These are phyloP conservation scores for Papiliotrema terrestris DNA, from an alignment of 1,284 basidiomycete species.

Conservation along the genomic window DNA sequence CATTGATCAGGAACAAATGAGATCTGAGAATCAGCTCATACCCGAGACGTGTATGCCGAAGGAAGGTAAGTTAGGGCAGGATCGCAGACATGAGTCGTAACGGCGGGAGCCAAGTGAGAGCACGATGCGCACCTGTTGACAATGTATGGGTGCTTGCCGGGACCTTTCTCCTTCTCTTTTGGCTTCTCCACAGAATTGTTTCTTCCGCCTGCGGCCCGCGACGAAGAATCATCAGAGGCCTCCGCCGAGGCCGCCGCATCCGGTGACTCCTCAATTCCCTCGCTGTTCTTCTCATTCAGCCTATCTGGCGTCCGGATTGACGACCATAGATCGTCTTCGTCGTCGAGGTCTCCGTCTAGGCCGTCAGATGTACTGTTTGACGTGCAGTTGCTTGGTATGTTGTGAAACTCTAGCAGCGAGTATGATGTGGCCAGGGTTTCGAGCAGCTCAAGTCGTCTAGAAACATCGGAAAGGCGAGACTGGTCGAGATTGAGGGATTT, in stretches of 20 bases:
- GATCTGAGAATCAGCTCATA: conserved; percentile 6
- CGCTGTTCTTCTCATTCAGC: neutral
- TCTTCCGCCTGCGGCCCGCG: too few relatives aligned
- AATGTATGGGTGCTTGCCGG: conserved; percentile 9
- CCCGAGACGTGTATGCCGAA: too few relatives aligned
- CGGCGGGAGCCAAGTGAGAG: too few relatives aligned
- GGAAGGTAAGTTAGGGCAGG: too few relatives aligned
- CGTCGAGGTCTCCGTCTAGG: neutral
- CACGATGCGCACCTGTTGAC: conserved; percentile 11
- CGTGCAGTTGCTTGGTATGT: neutral
- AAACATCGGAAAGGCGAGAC: neutral
- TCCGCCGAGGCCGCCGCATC: too few relatives aligned
- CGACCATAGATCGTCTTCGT: conserved; percentile 14
- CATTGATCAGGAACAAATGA: conserved; percentile 25
- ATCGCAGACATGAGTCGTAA: too few relatives aligned
- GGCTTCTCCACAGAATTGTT: too few relatives aligned
- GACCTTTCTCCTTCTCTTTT: neutral
- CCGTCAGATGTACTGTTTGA: neutral
- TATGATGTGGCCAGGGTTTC: conserved; percentile 8
- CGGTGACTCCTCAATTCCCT: too few relatives aligned
- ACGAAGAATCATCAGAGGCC: too few relatives aligned
- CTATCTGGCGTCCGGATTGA: conserved; percentile 4
- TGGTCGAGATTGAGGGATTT: neutral
- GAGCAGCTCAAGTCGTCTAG: conserved; percentile 6
- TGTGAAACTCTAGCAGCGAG: conserved; percentile 14